Base-by-base conservation (phyloP, 2,329 filamentous ascomycete genomes). In the Pseudonectria buxi region DNA sequence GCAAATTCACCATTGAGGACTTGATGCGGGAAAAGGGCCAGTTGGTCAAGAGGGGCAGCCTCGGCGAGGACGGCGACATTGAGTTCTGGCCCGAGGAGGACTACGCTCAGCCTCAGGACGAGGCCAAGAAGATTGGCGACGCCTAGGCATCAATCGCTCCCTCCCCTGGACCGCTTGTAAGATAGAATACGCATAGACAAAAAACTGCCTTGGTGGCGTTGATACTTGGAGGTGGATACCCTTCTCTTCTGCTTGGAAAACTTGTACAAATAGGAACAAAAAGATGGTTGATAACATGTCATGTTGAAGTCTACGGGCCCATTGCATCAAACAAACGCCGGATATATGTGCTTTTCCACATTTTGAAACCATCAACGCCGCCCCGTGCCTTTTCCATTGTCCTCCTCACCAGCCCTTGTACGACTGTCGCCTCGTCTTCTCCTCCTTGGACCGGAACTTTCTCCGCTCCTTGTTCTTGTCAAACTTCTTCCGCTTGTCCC, bases 71-170 rank as follows among this genome's bases (percentile, higher is more conserved):
- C 47, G 87, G 86, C n/a, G 85, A 95, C 56, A 66, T 95, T 31
- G 90, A 96, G 59, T 92, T 95, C 49, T 95, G 88, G 83, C 82
- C 85, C 22, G 86, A 94, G 46, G 78, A 80, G 12, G 63, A 35
- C 32, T 42, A 56, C 33, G 44, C 43, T 28, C 32, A 49, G 32
- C 41, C 50, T 28, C 35, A 41, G 24, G 45, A 45, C 15, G 46
- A 45, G 18, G 42, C 47, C 13, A 44, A 30, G 6, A 39, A 47
- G n/a, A 33, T 9, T 1, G 24, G 40, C 26, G 40, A 16, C 14
- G 43, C 41, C 29, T 41, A 32, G 35, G 30, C 15, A n/a, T n/a
- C n/a, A n/a, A n/a, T n/a, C n/a, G n/a, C n/a, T n/a, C n/a, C n/a
- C n/a, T n/a, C n/a, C n/a, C n/a, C n/a, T n/a, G n/a, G 18, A 22